These are phyloP conservation scores for Umbelopsis sp. DNA, from an alignment of 371 early-diverging fungal species.

Conservation along the genomic window DNA sequence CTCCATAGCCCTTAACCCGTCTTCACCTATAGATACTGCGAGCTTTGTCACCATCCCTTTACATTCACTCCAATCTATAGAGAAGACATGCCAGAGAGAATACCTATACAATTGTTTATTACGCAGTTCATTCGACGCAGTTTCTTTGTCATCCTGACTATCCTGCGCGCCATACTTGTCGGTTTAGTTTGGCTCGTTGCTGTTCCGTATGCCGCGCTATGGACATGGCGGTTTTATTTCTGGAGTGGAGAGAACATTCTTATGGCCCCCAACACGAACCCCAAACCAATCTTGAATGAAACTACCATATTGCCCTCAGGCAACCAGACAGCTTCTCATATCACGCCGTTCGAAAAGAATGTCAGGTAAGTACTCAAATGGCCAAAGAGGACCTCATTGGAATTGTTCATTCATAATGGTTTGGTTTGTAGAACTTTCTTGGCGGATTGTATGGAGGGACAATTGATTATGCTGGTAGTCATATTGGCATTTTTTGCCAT, in stretches of 20 bases:
- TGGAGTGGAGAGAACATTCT: constrained; percentile 65
- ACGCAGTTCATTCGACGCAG: constrained; percentile 52
- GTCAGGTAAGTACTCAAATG: neutral
- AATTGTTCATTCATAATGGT: neutral
- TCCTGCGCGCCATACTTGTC: constrained; percentile 54
- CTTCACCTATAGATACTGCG: constrained; percentile 67
- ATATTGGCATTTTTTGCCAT: constrained; percentile 74
- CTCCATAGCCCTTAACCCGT: no score
- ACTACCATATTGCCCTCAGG: neutral
- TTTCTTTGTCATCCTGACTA: constrained; percentile 24
- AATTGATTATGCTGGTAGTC: constrained; percentile 71
- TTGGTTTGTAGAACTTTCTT: constrained; percentile 53
- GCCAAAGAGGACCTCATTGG: neutral
- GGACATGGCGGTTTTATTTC: constrained; percentile 81
- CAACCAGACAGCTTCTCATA: neutral
- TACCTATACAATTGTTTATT: constrained; percentile 59
- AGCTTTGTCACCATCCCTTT: constrained; percentile 83
- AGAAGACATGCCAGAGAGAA: constrained; percentile 66
- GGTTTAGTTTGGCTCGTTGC: constrained; percentile 76
- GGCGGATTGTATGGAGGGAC: constrained; percentile 84
- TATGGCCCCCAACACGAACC: neutral
- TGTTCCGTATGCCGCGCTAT: constrained; percentile 79
- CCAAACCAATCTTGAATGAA: neutral
- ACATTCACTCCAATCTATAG: constrained; percentile 81
- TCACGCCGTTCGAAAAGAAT: constrained; percentile 10